A percentile compares a stretch with the other conserved stretches of the same genome.
Evolutionary conservation across 768 basidiomycete genomes (phyloP).

Genomic region (Termitomyces sp.): DNA sequence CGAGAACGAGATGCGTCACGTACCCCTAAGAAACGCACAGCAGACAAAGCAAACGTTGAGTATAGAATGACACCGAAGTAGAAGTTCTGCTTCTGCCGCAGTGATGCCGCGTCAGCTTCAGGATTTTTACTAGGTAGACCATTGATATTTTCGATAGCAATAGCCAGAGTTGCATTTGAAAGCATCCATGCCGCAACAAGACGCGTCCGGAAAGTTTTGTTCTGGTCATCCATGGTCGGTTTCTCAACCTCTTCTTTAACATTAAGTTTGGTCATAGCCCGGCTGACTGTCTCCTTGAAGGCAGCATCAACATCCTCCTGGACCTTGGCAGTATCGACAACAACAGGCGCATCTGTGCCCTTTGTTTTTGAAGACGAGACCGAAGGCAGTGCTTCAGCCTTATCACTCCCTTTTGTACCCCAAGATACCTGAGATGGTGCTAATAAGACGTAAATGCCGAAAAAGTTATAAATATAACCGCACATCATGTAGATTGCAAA

Average conservation of each 20-base stretch:
- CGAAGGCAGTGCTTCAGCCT: conserved; percentile 86
- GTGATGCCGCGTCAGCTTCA: conserved; percentile 30
- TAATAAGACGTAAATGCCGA: not conserved
- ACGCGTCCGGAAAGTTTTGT: conserved; percentile 90
- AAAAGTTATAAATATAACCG: conserved; percentile 14
- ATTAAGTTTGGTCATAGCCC: conserved; percentile 73
- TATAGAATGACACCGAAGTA: conserved; percentile 80
- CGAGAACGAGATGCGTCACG: conserved; percentile 21
- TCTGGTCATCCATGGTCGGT: conserved; percentile 83
- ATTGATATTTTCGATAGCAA: conserved; percentile 73
- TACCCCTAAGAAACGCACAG: conserved; percentile 73
- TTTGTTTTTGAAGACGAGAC: conserved; percentile 80
- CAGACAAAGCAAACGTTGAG: conserved; percentile 68
- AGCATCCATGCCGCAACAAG: conserved; percentile 81
- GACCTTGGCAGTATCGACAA: conserved; percentile 77
- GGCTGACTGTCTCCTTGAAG: conserved; percentile 89
- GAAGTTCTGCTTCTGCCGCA: conserved; percentile 38
- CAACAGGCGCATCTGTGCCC: conserved; percentile 68
- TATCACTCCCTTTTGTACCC: conserved; percentile 95
- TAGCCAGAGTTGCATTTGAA: conserved; percentile 60
- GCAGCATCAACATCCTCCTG: conserved; percentile 87
- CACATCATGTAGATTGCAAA: conserved; percentile 94
- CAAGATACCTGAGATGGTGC: conserved; percentile 59
- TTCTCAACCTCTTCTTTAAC: conserved; percentile 65
- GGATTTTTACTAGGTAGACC: conserved; percentile 41